Base-by-base conservation (phyloP, 2,329 filamentous ascomycete species). In the Fusarium chaquense region DNA sequence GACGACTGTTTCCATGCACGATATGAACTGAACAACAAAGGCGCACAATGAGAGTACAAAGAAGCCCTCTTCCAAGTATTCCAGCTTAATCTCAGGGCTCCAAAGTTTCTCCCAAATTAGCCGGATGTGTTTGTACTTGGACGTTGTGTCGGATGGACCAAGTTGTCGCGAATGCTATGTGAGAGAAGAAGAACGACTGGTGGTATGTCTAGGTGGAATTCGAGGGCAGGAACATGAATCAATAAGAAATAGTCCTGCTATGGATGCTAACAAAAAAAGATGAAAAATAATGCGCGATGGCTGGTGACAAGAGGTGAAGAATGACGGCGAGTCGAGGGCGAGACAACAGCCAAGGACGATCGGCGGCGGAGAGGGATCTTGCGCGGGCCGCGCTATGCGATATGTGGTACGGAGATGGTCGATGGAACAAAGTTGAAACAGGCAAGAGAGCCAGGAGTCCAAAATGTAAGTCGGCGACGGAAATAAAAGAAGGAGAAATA, bases 401-500 rank as follows among this genome's bases (percentile, higher is more conserved):
- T 60, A 57, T 57, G 57, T 71, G 49, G 62, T 68, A 69, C 61
- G 40, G 32, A 65, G 46, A 65, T 46, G 57, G 44, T 70, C 49
- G 63, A 61, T 62, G 67, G 70, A 62, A 67, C 66, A 49, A 46
- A 54, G 62, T 70, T 71, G 69, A 70, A 72, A 72, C 69, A 66
- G 63, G 62, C 46, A 71, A 71, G 52, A 62, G 35, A 46, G 55
- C 55, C 45, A 58, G 46, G 47, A 35, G 58, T 44, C 52, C 62
- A 66, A 56, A 43, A 53, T 47, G 35, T n/a, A 43, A 62, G 57
- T 63, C n/a, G 43, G 38, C 26, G 44, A 43, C 32, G 35, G 44
- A 50, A 58, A 47, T 56, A 41, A 24, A 40, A 20, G 24, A 51
- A 24, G 24, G 49, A 52, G 35, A 47, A 50, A 52, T 22, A 47